Base-by-base conservation (phyloP, 2,329 filamentous ascomycete genomes). In the Hymenoscyphus fraxineus region DNA sequence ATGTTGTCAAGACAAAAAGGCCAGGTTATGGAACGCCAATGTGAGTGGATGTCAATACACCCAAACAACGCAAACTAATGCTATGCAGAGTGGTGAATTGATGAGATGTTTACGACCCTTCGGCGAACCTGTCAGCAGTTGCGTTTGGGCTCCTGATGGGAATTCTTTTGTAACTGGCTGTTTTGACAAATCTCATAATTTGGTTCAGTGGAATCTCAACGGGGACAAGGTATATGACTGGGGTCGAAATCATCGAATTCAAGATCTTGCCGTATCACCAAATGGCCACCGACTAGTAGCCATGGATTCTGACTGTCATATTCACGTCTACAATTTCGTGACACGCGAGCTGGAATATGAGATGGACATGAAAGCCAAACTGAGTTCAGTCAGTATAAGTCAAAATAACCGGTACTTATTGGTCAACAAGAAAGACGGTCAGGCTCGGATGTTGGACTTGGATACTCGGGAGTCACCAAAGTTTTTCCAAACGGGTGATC, bases 101-200 rank as follows among this genome's bases (percentile, higher is more conserved):
- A 79, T 92, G 51, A 82, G 85, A 63, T 85, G 82, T 9, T 82
- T 94, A 16, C 83, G 86, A 60, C 84, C 87, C 58, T 93, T 95
- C 71, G 83, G 84, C n/a, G 89, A 97, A 72, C 91, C 93, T 0
- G 91, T 96, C 44, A 96, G 91, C 57, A 88, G 90, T 64, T 96
- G 93, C 65, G 90, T 91, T n/a, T 99, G 95, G 94, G 84, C 90
- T 6, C 84, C 88, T 0, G 90, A 96, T 73, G 89, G 89, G 54
- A 80, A 86, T 67, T 87, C 86, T 0, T 93, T 98, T 71, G 85
- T 97, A 54, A 88, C 93, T 1, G 92, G 90, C 3, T 89, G 90
- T 9, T 84, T 96, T 39, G 90, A 93, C 70, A 84, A 83, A 64
- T 80, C 80, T 10, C 81, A 82, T 31, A 85, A 90, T 51, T 78